Percentiles rank a stretch among this genome's conserved stretches.
Evolutionary conservation across 2,329 filamentous ascomycete genomes (phyloP).

Genomic region (Aspergillus sp.): DNA sequence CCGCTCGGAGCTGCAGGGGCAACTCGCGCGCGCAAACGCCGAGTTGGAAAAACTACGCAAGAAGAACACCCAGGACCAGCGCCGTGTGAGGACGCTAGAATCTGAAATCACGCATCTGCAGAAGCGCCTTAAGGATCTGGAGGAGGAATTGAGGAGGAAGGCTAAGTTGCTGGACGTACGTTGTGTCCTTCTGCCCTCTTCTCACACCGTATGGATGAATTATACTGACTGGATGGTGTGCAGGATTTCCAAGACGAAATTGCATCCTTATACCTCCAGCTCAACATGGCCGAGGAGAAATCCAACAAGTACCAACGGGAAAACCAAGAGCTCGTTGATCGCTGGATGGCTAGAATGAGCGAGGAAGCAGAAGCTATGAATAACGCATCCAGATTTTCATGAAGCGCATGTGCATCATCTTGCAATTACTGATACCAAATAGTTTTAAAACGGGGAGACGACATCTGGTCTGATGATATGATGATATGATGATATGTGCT

Average conservation of each 20-base stretch:
- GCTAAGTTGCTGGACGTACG: slow-evolving; percentile 73
- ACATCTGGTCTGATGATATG: not conserved
- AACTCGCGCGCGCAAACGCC: slow-evolving; percentile 61
- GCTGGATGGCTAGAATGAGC: slow-evolving; percentile 88
- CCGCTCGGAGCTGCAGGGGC: slow-evolving; percentile 64
- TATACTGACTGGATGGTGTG: slow-evolving; percentile 7
- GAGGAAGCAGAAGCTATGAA: slow-evolving; percentile 90
- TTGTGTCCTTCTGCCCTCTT: not conserved
- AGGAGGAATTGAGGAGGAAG: slow-evolving; percentile 83
- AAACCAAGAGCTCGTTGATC: slow-evolving; percentile 83
- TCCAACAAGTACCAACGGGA: slow-evolving; percentile 71
- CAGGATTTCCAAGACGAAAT: slow-evolving; percentile 90
- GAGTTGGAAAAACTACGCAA: slow-evolving; percentile 65
- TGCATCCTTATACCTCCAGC: slow-evolving; percentile 79
- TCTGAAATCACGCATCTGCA: slow-evolving; percentile 62
- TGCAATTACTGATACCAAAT: not conserved
- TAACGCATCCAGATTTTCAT: slow-evolving; percentile 49
- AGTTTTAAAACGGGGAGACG: not conserved
- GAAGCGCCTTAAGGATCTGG: slow-evolving; percentile 71
- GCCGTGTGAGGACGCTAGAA: slow-evolving; percentile 61
- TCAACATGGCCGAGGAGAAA: slow-evolving; percentile 80
- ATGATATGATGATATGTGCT: not conserved
- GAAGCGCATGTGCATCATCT: slow-evolving; percentile 9
- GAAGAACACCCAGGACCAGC: slow-evolving; percentile 59
- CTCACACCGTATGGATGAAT: not conserved